These are phyloP conservation scores for Fistulinella cinereoalba DNA, from an alignment of 1,284 basidiomycete genomes.

Conservation along the genomic window DNA sequence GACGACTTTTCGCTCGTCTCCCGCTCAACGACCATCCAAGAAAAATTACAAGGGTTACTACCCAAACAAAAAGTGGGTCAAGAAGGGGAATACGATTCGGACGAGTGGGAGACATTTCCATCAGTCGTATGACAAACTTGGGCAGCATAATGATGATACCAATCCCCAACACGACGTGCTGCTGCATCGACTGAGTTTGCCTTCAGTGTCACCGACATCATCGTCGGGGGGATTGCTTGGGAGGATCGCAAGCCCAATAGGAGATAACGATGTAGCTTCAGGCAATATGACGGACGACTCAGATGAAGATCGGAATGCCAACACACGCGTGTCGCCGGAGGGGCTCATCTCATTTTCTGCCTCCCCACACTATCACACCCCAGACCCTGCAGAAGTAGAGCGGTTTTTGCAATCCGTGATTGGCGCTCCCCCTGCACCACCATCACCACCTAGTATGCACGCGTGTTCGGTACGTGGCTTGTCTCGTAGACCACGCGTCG, in stretches of 20 bases:
- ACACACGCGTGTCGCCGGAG: background rate
- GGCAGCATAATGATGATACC: slow-evolving; percentile 2
- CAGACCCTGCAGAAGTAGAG: slow-evolving; percentile 28
- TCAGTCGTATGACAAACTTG: slow-evolving; percentile 1
- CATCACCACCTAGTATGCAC: background rate
- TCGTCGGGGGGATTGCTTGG: slow-evolving; percentile 12
- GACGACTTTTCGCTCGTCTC: too few species aligned
- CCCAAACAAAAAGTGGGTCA: too few species aligned
- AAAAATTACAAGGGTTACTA: too few species aligned
- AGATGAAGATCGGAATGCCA: slow-evolving; percentile 2
- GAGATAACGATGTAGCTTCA: slow-evolving; percentile 2
- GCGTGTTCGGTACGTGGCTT: slow-evolving; percentile 18
- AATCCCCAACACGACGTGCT: slow-evolving; percentile 4
- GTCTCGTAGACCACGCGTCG: slow-evolving; percentile 4
- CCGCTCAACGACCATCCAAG: too few species aligned
- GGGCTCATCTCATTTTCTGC: slow-evolving; percentile 1
- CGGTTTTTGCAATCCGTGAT: slow-evolving; percentile 28
- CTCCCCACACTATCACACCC: slow-evolving; percentile 14
- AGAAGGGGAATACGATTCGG: too few species aligned
- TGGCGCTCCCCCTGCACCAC: slow-evolving; percentile 2
- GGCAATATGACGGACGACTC: background rate
- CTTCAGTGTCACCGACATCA: slow-evolving; percentile 4
- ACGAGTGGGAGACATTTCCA: slow-evolving; percentile 2
- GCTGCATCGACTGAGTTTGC: slow-evolving; percentile 17
- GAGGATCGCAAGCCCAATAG: slow-evolving; percentile 17